Evolutionary conservation across 495 filamentous ascomycete genomes (phyloP).

Genomic region (Talaromyces borbonicus): DNA sequence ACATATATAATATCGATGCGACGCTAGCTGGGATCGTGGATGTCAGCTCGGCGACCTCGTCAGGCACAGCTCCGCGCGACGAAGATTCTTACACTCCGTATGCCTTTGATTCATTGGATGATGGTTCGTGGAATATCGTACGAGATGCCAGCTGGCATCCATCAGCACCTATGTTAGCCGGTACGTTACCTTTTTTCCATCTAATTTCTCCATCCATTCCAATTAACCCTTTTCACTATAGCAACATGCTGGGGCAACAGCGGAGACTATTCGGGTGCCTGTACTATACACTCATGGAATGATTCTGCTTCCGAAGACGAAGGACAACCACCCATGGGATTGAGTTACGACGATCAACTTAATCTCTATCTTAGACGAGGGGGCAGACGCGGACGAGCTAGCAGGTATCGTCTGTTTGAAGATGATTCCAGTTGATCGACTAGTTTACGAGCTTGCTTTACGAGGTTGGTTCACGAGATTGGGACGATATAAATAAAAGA

Average conservation of each 20-base stretch:
- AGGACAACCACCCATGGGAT: slow-evolving; percentile 49
- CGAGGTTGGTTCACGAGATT: no score
- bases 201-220: not conserved
- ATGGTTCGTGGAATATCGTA: slow-evolving; percentile 68
- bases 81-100: slow-evolving; percentile 3
- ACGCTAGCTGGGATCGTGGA: slow-evolving; percentile 76
- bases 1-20: slow-evolving; percentile 89
- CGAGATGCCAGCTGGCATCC: slow-evolving; percentile 96
- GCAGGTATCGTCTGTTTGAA: not conserved
- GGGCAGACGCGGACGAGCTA: no score
- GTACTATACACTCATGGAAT: slow-evolving; percentile 68
- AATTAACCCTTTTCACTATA: slow-evolving; percentile 17
- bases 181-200: slow-evolving; percentile 41
- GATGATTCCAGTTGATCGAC: not conserved
- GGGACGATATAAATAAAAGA: no score
- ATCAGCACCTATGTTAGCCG: slow-evolving; percentile 75
- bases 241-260: slow-evolving; percentile 76
- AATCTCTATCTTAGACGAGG: slow-evolving; percentile 20
- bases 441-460: no score
- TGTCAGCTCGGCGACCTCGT: slow-evolving; percentile 54
- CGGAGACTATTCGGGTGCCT: slow-evolving; percentile 58
- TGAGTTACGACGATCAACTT: slow-evolving; percentile 48
- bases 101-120: slow-evolving; percentile 20
- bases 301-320: slow-evolving; percentile 55
- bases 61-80: not conserved